Evolutionary conservation across 2,329 filamentous ascomycete genomes (phyloP), one percentile per base, ranked within the genome.

Genomic region (Paraphaeosphaeria minitans): DNA sequence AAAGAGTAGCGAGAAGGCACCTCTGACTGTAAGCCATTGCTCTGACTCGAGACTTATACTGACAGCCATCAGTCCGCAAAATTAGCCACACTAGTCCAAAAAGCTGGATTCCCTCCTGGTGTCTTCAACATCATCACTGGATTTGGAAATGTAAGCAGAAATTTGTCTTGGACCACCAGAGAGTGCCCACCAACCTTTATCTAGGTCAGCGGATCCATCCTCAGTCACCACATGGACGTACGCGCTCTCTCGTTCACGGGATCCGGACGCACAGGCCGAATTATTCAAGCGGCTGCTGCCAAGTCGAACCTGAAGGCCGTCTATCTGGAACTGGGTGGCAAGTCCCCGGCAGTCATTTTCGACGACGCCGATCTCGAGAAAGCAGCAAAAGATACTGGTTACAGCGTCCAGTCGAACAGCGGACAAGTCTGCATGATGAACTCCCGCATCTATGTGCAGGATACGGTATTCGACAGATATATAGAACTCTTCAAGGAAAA

Each of bases 171-270:
- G n/a, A 14, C 7, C 5, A 24, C 9, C 0, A 31, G 4, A 1
- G 21, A 5, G 24, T 45, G 12, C 51, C 46, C 12, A 53, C 29
- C 8, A 16, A 21, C 14, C 4, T 12, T 16, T 22, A 29, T n/a
- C 6, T 47, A 53, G 51, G 51, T 53, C 14, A 91, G 93, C 58
- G 88, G 94, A 76, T 93, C 92, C 75, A 89, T 94, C 72, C 60
- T 75, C 1, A 85, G 93, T 45, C 90, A 93, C 69, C 90, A 91
- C 71, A 91, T 91, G 52, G 84, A 85, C 60, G 91, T 95, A 80
- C 93, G 93, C 82, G 91, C 91, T 56, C 84, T 95, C 69, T 90
- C 87, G 72, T 95, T 95, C 70, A 91, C 94, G 42, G 91, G 91
- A 62, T 87, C 89, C 74, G 93, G 93, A 80, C 90, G 91, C 80